Evolutionary conservation across 1,139 yeast genomes (phyloP).

Genomic region (Arxiozyma heterogenica): DNA sequence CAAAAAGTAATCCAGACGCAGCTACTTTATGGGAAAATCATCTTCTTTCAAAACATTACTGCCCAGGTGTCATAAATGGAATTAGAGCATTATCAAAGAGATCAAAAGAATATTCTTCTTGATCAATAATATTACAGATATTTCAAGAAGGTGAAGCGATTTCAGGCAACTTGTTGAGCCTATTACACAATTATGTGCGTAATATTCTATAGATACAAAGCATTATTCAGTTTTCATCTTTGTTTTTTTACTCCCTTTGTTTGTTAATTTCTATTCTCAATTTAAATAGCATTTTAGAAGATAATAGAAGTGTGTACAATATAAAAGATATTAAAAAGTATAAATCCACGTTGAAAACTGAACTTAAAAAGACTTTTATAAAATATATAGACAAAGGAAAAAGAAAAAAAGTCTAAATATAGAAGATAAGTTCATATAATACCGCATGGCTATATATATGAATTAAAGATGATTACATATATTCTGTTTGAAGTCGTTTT

Average conservation of each 20-base stretch:
- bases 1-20: slow-evolving; percentile 74
- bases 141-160: background rate
- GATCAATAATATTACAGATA: background rate
- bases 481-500: background rate
- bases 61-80: slow-evolving; percentile 62
- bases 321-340: background rate
- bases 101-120: slow-evolving; percentile 10
- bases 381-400: background rate
- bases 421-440: background rate
- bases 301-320: background rate
- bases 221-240: background rate
- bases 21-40: slow-evolving; percentile 87
- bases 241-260: too few relatives aligned
- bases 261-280: too few relatives aligned
- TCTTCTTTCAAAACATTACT: slow-evolving; percentile 68
- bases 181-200: background rate
- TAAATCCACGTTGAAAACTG: background rate
- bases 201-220: too few relatives aligned
- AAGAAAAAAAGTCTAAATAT: background rate
- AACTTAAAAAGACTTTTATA: background rate
- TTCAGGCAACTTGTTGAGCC: background rate
- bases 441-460: background rate
- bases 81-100: slow-evolving; percentile 34
- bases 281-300: background rate
- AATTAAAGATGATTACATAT: too few relatives aligned